Percentiles rank a stretch among this genome's conserved stretches.
phyloP scores from a whole-genome alignment of 1,284 basidiomycete species.

The Pseudozyma sp. region DNA sequence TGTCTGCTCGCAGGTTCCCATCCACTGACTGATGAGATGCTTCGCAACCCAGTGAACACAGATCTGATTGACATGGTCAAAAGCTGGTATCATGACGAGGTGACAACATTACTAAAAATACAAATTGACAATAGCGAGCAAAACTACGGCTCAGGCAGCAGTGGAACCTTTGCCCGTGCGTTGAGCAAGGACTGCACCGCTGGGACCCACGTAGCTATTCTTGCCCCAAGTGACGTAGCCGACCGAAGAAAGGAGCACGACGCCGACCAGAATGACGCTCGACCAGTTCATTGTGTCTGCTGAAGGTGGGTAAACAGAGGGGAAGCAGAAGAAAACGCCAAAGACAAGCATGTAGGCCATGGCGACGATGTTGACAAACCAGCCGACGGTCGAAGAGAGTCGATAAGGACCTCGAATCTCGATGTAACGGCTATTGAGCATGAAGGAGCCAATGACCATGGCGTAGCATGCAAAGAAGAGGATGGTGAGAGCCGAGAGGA shows the following conservation, averaged over 20 bases:
- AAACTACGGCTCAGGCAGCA: neutral
- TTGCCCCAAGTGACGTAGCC: conserved; percentile 32
- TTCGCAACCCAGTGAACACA: too few relatives aligned
- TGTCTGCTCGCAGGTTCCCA: too few relatives aligned
- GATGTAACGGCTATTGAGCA: conserved; percentile 35
- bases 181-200: conserved; percentile 26
- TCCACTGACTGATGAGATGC: too few relatives aligned
- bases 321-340: conserved; percentile 39
- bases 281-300: conserved; percentile 37
- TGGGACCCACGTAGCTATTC: conserved; percentile 29
- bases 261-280: conserved; percentile 35
- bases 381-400: conserved; percentile 18
- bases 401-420: conserved; percentile 21
- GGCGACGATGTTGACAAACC: conserved; percentile 26
- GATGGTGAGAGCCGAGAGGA: conserved; percentile 36
- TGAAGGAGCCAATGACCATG: conserved; percentile 32
- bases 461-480: conserved; percentile 39
- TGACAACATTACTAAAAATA: too few relatives aligned
- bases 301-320: conserved; percentile 22
- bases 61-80: neutral
- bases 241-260: conserved; percentile 21
- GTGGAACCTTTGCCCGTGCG: conserved; percentile 16
- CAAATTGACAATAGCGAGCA: too few relatives aligned
- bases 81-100: conserved; percentile 6
- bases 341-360: conserved; percentile 37